Evolutionary conservation across 2,329 filamentous ascomycete genomes (phyloP).

Genomic region (Cyclaneusma minus): DNA sequence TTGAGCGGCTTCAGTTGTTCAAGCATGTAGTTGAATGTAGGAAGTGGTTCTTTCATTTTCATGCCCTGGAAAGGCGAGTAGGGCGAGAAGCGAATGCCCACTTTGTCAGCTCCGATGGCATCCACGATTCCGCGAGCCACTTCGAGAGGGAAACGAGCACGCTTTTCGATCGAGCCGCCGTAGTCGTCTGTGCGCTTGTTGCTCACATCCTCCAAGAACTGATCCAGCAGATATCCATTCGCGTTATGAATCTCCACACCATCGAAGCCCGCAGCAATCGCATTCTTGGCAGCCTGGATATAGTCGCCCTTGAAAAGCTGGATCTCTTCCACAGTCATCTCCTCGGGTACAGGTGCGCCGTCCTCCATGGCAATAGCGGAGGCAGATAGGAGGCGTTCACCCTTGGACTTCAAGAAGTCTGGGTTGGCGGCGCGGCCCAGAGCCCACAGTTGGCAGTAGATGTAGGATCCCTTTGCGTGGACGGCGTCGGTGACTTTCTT

Average conservation of each 20-base stretch:
- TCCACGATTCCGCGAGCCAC: constrained; percentile 32
- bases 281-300: constrained; percentile 8
- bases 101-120: constrained; percentile 34
- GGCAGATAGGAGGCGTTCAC: constrained; percentile 1
- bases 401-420: constrained; percentile 4
- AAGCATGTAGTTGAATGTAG: constrained; percentile 46
- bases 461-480: constrained; percentile 43
- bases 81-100: constrained; percentile 42
- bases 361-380: constrained; percentile 4
- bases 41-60: constrained; percentile 43
- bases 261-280: constrained; percentile 14
- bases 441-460: constrained; percentile 47
- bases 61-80: constrained; percentile 47
- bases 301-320: constrained; percentile 4
- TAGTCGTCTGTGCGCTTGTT: constrained; percentile 41
- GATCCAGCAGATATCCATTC: constrained; percentile 17
- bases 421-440: constrained; percentile 37
- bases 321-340: constrained; percentile 10
- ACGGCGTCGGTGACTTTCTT: constrained; percentile 43
- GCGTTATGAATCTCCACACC: constrained; percentile 16
- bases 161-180: constrained; percentile 32
- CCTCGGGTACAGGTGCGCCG: constrained; percentile 3
- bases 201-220: constrained; percentile 15
- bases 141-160: constrained; percentile 35
- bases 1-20: constrained; percentile 31